Conservation (phyloP, 257 asterid genomes). For the Solanum virginianum region DNA sequence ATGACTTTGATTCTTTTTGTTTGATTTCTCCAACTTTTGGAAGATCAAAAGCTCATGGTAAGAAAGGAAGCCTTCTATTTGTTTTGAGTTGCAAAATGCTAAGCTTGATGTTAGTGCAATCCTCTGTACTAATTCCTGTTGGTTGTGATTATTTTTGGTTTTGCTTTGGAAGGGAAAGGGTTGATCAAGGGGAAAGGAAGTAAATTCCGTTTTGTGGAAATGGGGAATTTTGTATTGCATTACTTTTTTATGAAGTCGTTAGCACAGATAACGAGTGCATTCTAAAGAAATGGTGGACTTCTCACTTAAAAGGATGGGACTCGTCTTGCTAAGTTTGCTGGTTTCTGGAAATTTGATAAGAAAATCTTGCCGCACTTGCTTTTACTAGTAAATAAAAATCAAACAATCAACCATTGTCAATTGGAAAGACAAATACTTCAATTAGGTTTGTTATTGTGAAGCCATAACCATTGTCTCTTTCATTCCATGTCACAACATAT, state of each 20-base stretch:
- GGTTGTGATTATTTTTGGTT: neutral
- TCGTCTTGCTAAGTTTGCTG: neutral
- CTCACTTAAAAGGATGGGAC: no score
- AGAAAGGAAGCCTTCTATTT: neutral
- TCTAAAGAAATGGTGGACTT: no score
- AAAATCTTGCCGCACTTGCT: neutral
- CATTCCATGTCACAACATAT: no score
- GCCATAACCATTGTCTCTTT: neutral
- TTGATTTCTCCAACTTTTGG: neutral
- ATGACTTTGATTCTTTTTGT: neutral
- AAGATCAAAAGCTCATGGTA: neutral
- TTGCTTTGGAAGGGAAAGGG: neutral
- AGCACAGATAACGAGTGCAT: neutral
- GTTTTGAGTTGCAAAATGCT: neutral
- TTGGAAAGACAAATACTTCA: neutral
- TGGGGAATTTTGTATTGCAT: neutral
- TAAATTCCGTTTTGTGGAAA: neutral
- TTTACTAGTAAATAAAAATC: neutral
- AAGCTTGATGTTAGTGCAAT: neutral
- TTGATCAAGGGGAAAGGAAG: neutral
- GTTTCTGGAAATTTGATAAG: neutral
- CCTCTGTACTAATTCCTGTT: neutral
- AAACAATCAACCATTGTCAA: neutral
- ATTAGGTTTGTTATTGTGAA: no score
- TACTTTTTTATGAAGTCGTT: no score